phyloP scores from a whole-genome alignment of 192 early-diverging fungal genomes.

The Coemansia sp. region DNA sequence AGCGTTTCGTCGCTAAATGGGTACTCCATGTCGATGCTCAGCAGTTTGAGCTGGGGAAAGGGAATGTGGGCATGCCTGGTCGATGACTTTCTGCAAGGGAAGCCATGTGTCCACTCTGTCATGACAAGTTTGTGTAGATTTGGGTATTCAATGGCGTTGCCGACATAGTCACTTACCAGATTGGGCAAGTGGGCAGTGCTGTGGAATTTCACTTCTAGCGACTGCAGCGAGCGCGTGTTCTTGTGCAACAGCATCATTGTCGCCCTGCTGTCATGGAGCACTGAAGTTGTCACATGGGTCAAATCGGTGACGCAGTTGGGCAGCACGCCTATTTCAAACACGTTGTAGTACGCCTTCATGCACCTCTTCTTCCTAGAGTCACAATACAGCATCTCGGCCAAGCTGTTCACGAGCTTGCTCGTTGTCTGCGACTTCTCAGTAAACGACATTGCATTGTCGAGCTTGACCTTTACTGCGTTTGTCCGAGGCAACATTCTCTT shows the following conservation, averaged over 20 bases:
- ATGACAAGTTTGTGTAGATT: background rate
- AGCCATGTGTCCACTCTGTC: background rate
- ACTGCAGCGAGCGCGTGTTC: background rate
- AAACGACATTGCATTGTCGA: background rate
- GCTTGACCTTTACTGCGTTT: background rate
- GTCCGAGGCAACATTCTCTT: background rate
- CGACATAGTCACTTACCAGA: background rate
- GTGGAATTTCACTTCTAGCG: background rate
- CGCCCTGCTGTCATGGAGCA: background rate
- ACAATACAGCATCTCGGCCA: background rate
- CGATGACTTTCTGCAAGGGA: background rate
- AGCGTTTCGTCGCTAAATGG: conserved; percentile 25
- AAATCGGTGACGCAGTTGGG: background rate
- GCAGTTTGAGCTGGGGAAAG: conserved; percentile 12
- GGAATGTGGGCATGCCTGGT: background rate
- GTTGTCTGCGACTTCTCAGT: background rate
- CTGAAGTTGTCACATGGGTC: background rate
- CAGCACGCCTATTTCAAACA: background rate
- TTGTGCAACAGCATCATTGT: conserved; percentile 7
- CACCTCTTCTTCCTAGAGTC: background rate
- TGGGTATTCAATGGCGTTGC: background rate
- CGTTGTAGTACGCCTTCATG: background rate
- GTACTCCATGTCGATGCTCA: conserved; percentile 17
- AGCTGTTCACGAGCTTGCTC: background rate
- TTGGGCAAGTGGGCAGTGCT: background rate